Evolutionary conservation across 768 basidiomycete species (phyloP).

Genomic region (Fistulinella prunicolor): DNA sequence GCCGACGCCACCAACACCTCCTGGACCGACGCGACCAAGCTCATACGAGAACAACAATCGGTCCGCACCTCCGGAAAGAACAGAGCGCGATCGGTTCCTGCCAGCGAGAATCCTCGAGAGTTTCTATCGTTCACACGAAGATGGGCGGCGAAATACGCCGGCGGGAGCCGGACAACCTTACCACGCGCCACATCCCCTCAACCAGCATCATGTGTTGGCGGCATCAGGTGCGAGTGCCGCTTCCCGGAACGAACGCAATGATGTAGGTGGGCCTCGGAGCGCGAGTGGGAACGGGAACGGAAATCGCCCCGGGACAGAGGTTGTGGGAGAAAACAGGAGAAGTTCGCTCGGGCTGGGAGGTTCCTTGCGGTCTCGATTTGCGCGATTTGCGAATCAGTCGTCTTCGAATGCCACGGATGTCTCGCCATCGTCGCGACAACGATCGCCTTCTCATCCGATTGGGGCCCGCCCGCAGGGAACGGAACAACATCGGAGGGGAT

Average conservation of each 20-base stretch:
- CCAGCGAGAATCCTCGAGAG: slow-evolving; percentile 22
- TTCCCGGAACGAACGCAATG: slow-evolving; percentile 11
- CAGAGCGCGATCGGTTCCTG: slow-evolving; percentile 25
- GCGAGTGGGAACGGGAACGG: slow-evolving; percentile 7
- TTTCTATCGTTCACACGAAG: slow-evolving; percentile 23
- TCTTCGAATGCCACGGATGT: slow-evolving; percentile 4
- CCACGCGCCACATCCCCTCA: background rate
- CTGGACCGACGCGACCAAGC: slow-evolving; percentile 9
- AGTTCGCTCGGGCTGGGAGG: slow-evolving; percentile 22
- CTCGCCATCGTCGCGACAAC: slow-evolving; percentile 18
- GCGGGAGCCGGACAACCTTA: slow-evolving; percentile 9
- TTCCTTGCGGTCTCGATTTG: slow-evolving; percentile 26
- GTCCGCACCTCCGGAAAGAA: slow-evolving; percentile 13
- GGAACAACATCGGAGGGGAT: slow-evolving; percentile 13
- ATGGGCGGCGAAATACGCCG: slow-evolving; percentile 20
- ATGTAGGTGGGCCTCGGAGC: slow-evolving; percentile 5
- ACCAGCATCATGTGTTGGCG: slow-evolving; percentile 4
- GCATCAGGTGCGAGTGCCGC: background rate
- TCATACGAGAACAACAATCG: slow-evolving; percentile 16
- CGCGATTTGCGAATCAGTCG: slow-evolving; percentile 21
- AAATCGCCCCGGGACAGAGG: slow-evolving; percentile 8
- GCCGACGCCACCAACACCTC: slow-evolving; percentile 6
- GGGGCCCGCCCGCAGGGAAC: slow-evolving; percentile 24
- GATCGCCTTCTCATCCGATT: slow-evolving; percentile 23
- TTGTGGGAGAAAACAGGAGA: slow-evolving; percentile 15